Percentiles rank a stretch among this genome's conserved stretches.
These are phyloP conservation scores for Scalesia atractyloides DNA, from an alignment of 129 eudicot species.

Conservation along the genomic window DNA sequence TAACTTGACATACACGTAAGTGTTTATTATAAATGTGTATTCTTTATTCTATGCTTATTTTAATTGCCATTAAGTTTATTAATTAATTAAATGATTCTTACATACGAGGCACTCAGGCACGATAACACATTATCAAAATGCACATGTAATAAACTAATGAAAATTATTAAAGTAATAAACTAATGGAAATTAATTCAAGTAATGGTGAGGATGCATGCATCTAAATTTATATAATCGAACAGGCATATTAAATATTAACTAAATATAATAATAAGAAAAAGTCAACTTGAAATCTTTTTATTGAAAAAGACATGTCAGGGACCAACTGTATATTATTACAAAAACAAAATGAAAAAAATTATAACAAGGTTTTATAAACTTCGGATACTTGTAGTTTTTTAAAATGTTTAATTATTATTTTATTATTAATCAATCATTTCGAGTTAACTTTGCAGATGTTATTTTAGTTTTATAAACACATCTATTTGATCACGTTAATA, in stretches of 20 bases:
- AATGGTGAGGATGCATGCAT: neutral
- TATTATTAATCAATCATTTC: too few relatives aligned
- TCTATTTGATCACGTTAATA: too few relatives aligned
- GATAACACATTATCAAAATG: neutral
- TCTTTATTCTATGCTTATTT: neutral
- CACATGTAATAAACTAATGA: neutral
- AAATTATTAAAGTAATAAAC: neutral
- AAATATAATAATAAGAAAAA: neutral
- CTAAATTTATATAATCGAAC: neutral
- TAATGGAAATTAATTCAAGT: neutral
- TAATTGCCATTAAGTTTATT: neutral
- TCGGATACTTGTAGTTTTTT: too few relatives aligned
- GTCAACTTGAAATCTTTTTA: conserved; percentile 22
- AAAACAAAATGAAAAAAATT: neutral
- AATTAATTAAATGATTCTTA: neutral
- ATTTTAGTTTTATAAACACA: too few relatives aligned
- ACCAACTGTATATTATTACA: conserved; percentile 17
- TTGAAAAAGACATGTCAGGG: conserved; percentile 8
- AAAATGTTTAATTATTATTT: neutral
- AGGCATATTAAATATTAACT: neutral
- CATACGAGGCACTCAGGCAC: neutral
- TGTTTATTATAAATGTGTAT: too few relatives aligned
- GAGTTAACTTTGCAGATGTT: too few relatives aligned
- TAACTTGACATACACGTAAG: too few relatives aligned
- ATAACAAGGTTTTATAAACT: too few relatives aligned